Evolutionary conservation across 1,284 basidiomycete genomes (phyloP), one percentile per base, ranked within the genome.

Genomic region (Volvariella surrecta): DNA sequence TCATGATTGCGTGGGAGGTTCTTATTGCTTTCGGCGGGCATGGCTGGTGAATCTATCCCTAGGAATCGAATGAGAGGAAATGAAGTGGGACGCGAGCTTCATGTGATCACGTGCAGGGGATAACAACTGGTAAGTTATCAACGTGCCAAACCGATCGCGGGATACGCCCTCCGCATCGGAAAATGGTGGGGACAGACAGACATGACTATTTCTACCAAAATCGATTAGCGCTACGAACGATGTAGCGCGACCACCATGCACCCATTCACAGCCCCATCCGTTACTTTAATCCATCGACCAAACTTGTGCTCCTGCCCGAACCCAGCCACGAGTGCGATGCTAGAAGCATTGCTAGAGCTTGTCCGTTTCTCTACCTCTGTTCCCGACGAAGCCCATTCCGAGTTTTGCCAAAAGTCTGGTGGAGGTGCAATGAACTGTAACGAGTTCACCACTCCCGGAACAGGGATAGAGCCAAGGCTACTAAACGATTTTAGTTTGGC

Each of bases 291-390:
- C 95, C 95, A 99, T 47, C 96, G 70, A 6, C 94, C 95, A 20
- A 94, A 62, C 44, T 89, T 76, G 53, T 85, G 89, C 61, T 99
- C 95, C 57, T 92, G 85, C 0, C 87, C 89, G 1, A 94, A 57
- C 3, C 83, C 90, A 3, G 82, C 90, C 4, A 90, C 75, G 34
- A 98, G 59, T 32, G 95, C 50, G 6, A 86, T 37, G 49, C 49
- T 42, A 42, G 49, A 46, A 28, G 24, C 24, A 41, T 47, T 48
- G 49, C 48, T 17, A 16, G 35, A 22, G 19, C 39, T 35, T 37
- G 42, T 37, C 7, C 40, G 9, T 24, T 31, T 19, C 3, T 46
- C 20, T 30, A 31, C 24, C 11, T 32, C 24, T 10, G 39, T 41
- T 13, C 42, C 7, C 1, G 20, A 42, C 30, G 45, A 20, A 38